These are phyloP conservation scores for Neoboletus magnificus DNA, from an alignment of 768 basidiomycete species.

Conservation along the genomic window DNA sequence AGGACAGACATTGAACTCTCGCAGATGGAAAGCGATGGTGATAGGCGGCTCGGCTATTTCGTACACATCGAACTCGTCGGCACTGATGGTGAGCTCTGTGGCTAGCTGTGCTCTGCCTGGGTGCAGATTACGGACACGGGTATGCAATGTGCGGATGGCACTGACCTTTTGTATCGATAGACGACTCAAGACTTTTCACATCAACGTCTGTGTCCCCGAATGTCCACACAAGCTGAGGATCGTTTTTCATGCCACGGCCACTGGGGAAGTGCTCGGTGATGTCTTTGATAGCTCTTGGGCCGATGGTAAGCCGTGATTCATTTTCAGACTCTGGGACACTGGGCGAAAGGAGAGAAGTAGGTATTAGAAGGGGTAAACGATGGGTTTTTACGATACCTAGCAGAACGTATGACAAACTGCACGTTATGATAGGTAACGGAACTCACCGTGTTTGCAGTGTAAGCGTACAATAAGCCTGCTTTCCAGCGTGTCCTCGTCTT, in stretches of 20 bases:
- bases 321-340: conserved; percentile 53
- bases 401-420: conserved; percentile 8
- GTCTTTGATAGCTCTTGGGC: conserved; percentile 68
- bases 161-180: conserved; percentile 62
- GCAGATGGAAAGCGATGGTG: conserved; percentile 74
- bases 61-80: conserved; percentile 79
- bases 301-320: conserved; percentile 68
- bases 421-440: background rate
- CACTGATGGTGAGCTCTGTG: conserved; percentile 73
- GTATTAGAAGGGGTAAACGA: conserved; percentile 57
- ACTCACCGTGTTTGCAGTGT: conserved; percentile 79
- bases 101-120: conserved; percentile 61
- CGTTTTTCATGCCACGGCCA: conserved; percentile 57
- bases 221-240: conserved; percentile 81
- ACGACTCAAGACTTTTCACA: conserved; percentile 65
- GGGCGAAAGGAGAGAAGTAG: conserved; percentile 61
- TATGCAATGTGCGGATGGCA: background rate
- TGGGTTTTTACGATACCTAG: conserved; percentile 82
- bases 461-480: conserved; percentile 69
- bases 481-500: conserved; percentile 56
- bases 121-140: background rate
- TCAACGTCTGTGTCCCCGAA: conserved; percentile 67
- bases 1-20: conserved; percentile 71
- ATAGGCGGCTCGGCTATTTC: conserved; percentile 60
- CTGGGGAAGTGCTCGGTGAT: conserved; percentile 80